These are phyloP conservation scores for Termitomyces titanicus DNA, from an alignment of 768 basidiomycete genomes.

Conservation along the genomic window DNA sequence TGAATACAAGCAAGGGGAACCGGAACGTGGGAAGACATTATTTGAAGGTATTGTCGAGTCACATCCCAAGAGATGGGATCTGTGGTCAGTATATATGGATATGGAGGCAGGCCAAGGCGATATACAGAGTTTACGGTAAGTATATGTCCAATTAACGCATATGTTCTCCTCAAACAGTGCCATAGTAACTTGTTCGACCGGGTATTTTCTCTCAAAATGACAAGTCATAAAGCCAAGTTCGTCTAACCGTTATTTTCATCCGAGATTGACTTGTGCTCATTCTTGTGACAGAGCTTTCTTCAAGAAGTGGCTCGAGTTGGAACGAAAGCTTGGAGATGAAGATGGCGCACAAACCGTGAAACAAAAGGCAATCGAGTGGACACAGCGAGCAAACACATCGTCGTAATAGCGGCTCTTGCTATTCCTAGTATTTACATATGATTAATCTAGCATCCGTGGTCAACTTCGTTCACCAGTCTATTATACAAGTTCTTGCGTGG, in stretches of 20 bases:
- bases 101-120: slow-evolving; percentile 85
- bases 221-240: slow-evolving; percentile 93
- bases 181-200: slow-evolving; percentile 83
- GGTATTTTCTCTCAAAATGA: slow-evolving; percentile 80
- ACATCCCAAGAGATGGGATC: slow-evolving; percentile 91
- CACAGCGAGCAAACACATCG: slow-evolving; percentile 53
- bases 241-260: slow-evolving; percentile 23
- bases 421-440: background rate
- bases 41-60: slow-evolving; percentile 97
- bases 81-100: slow-evolving; percentile 97
- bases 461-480: background rate
- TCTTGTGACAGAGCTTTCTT: slow-evolving; percentile 69
- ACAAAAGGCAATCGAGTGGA: slow-evolving; percentile 90
- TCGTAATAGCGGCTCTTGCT: too few species aligned
- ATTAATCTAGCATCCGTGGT: background rate
- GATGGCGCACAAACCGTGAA: slow-evolving; percentile 80
- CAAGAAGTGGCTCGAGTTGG: slow-evolving; percentile 95
- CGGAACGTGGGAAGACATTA: slow-evolving; percentile 92
- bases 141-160: background rate
- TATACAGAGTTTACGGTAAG: slow-evolving; percentile 74
- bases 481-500: slow-evolving; percentile 33
- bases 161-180: background rate
- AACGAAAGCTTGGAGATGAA: slow-evolving; percentile 83
- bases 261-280: slow-evolving; percentile 2
- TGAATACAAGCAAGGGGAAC: slow-evolving; percentile 92